Evolutionary conservation across 1,139 yeast genomes (phyloP).

Genomic region (Yamadazyma spencermartinsiae): DNA sequence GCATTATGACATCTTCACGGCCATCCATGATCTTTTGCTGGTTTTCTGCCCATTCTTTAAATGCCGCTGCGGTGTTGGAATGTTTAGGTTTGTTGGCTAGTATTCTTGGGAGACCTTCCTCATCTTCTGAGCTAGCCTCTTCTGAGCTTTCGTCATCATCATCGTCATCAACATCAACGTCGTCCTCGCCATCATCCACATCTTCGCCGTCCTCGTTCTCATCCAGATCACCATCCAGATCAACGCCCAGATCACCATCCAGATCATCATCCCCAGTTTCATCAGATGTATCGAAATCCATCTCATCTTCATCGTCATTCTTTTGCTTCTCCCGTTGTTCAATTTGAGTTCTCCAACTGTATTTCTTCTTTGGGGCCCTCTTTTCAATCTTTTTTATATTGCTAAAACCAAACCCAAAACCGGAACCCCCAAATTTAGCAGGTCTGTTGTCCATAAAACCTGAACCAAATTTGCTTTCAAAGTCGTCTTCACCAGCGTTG

Average conservation of each 20-base stretch:
- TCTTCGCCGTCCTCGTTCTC: slow-evolving; percentile 18
- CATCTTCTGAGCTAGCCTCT: slow-evolving; percentile 18
- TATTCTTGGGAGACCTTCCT: slow-evolving; percentile 31
- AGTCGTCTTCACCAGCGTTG: slow-evolving; percentile 13
- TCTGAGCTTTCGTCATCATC: slow-evolving; percentile 20
- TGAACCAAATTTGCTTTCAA: slow-evolving; percentile 24
- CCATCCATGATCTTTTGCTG: slow-evolving; percentile 63
- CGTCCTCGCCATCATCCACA: slow-evolving; percentile 40
- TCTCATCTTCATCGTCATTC: slow-evolving; percentile 36
- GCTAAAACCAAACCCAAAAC: slow-evolving; percentile 68
- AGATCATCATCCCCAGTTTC: slow-evolving; percentile 24
- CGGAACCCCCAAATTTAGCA: slow-evolving; percentile 56
- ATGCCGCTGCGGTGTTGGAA: slow-evolving; percentile 44
- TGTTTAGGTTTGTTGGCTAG: slow-evolving; percentile 42
- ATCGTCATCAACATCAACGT: slow-evolving; percentile 21
- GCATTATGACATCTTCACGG: slow-evolving; percentile 47
- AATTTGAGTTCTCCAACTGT: slow-evolving; percentile 44
- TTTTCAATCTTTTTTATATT: slow-evolving; percentile 50
- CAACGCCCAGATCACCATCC: slow-evolving; percentile 18
- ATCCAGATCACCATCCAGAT: slow-evolving; percentile 18
- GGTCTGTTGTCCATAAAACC: slow-evolving; percentile 78
- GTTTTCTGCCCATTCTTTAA: slow-evolving; percentile 62
- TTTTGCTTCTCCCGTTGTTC: slow-evolving; percentile 40
- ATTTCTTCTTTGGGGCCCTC: slow-evolving; percentile 35
- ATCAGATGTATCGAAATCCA: slow-evolving; percentile 33